phyloP scores from a whole-genome alignment of 495 filamentous ascomycete genomes.

The Daldinia loculata region DNA sequence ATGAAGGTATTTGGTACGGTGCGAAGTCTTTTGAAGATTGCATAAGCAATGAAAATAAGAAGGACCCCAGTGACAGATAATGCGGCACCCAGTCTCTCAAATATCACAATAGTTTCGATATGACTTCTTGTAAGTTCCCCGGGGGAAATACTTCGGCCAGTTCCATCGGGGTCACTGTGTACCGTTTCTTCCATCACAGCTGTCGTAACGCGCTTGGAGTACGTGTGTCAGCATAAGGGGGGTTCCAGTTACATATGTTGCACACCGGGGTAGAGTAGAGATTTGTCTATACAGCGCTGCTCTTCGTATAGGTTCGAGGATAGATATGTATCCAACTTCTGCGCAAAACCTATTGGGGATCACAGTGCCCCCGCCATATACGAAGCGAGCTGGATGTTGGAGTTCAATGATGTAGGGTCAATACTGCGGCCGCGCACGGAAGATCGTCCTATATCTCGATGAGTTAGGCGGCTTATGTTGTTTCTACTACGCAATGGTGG shows the following conservation, averaged over 20 bases:
- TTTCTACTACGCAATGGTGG: background rate
- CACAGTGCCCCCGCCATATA: conserved; percentile 8
- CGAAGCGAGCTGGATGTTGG: background rate
- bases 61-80: conserved; percentile 74
- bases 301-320: background rate
- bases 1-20: conserved; percentile 86
- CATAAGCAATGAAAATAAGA: conserved; percentile 76
- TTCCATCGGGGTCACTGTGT: conserved; percentile 20
- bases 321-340: conserved; percentile 10
- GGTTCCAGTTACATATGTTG: background rate
- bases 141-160: conserved; percentile 2
- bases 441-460: background rate
- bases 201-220: background rate
- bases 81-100: conserved; percentile 59
- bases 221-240: conserved; percentile 1
- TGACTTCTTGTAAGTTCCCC: conserved; percentile 37
- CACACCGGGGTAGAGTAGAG: background rate
- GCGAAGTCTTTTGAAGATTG: conserved; percentile 64
- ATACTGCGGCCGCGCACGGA: background rate
- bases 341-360: background rate
- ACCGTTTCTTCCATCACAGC: conserved; percentile 19
- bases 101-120: conserved; percentile 48
- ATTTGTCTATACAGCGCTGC: background rate
- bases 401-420: background rate
- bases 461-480: background rate